Base-by-base conservation (phyloP, 495 filamentous ascomycete species). In the Aspergillus incahuasiensis region DNA sequence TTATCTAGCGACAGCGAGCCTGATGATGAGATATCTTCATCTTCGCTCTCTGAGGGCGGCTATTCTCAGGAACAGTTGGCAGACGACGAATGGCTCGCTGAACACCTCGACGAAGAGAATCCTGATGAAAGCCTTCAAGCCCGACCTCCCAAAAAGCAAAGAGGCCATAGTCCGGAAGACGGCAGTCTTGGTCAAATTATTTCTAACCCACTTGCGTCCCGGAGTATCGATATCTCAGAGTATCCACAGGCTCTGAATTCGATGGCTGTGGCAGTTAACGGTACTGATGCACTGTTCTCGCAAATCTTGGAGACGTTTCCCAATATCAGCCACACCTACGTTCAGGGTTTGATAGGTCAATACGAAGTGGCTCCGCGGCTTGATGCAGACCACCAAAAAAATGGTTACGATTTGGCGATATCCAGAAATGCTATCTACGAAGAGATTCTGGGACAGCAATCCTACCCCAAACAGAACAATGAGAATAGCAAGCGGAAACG, bases 381-480 rank as follows among this genome's bases (percentile, higher is more conserved):
- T 9, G 42, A 25, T 8, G 21, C 20, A 6, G 20, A 15, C 8
- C 21, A 25, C 16, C 2, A 28, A 13, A 41, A 19, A 43, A 61
- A n/a, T 38, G 52, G 48, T 55, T 59, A 59, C 25, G 59, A 68
- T 16, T 30, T 25, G 22, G 18, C 35, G 15, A 6, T 44, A 13
- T 34, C 6, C 7, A 61, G 60, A 35, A 52, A 58, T 42, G 12
- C 45, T 9, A 60, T 82, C 5, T 72, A 78, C 21, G 69, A 70
- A 21, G 64, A 75, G 45, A 74, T 83, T 50, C 61, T 80, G 2
- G 68, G 72, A 6, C 60, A 70, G 11, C 47, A 54, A 1, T 58
- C 58, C 9, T 82, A 81, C 62, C 80, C 80, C n/a, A 80, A 74
- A 25, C 77, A 78, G 53, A 67, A 72, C 28, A 67, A 68, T 25